phyloP scores from a whole-genome alignment of 2,329 filamentous ascomycete species.

The Xylaria sp. region DNA sequence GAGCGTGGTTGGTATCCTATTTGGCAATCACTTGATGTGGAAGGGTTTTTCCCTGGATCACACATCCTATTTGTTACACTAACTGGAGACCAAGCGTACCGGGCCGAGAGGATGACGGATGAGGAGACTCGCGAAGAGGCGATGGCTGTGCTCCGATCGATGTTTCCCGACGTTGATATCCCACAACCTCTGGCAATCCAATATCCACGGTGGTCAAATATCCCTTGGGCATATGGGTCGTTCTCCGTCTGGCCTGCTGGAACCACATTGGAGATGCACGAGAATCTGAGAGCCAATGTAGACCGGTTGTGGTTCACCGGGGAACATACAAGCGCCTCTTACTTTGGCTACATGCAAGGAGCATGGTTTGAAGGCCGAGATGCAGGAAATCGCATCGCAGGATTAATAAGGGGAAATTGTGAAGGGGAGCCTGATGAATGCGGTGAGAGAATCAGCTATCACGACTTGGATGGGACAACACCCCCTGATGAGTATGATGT shows the following conservation, averaged over 20 bases:
- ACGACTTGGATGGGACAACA: neutral
- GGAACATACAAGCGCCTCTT: constrained; percentile 11
- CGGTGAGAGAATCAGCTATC: neutral
- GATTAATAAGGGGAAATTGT: constrained; percentile 6
- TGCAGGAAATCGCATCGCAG: constrained; percentile 13
- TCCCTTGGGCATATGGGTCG: constrained; percentile 12
- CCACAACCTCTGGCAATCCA: constrained; percentile 6
- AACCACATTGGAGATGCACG: constrained; percentile 16
- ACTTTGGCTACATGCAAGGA: constrained; percentile 18
- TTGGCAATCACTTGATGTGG: constrained; percentile 11
- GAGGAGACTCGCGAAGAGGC: constrained; percentile 9
- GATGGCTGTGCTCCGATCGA: neutral
- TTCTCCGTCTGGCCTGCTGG: constrained; percentile 14
- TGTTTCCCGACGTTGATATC: constrained; percentile 12
- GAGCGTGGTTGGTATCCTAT: constrained; percentile 17
- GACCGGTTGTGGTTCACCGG: constrained; percentile 12
- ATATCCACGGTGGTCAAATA: constrained; percentile 14
- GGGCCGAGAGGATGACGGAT: constrained; percentile 9
- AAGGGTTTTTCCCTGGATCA: constrained; percentile 14
- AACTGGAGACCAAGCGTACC: constrained; percentile 3
- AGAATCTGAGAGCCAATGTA: constrained; percentile 6
- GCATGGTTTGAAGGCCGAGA: constrained; percentile 13
- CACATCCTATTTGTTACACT: constrained; percentile 14
- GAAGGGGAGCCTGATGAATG: constrained; percentile 8
- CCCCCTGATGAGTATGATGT: neutral